Percentiles rank a stretch among this genome's conserved stretches.
phyloP scores from a whole-genome alignment of 805 yeast species.

The Candida maris region DNA sequence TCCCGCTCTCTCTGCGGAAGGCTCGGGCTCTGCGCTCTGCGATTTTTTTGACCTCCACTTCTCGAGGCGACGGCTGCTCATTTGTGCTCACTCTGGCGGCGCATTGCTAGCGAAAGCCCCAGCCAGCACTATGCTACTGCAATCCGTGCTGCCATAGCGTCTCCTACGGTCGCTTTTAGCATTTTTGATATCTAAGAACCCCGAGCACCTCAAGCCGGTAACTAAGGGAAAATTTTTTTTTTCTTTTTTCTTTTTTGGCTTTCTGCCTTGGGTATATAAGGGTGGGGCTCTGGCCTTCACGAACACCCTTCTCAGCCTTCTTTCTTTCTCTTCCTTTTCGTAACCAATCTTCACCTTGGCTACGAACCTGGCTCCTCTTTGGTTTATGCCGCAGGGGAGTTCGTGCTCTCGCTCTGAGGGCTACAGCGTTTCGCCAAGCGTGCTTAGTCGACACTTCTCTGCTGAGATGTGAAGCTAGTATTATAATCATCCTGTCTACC shows the following conservation, averaged over 20 bases:
- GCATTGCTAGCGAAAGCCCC: no score
- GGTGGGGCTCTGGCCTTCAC: no score
- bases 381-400: conserved; percentile 14
- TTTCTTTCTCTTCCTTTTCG: conserved; percentile 7
- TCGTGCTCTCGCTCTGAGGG: conserved; percentile 20
- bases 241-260: conserved; percentile 3
- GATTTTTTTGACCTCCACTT: conserved; percentile 26
- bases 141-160: no score
- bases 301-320: no score
- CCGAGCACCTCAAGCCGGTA: no score
- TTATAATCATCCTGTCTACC: conserved; percentile 26
- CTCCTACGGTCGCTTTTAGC: no score
- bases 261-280: no score
- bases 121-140: no score
- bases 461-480: conserved; percentile 33
- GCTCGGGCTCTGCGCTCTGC: conserved; percentile 1
- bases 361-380: conserved; percentile 22
- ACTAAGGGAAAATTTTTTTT: conserved; percentile 1
- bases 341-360: conserved; percentile 41
- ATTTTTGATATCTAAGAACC: no score
- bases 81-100: no score
- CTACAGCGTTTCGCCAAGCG: conserved; percentile 26
- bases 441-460: conserved; percentile 33
- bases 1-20: conserved; percentile 36
- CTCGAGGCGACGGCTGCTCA: conserved; percentile 34